A percentile compares a stretch with the other conserved stretches of the same genome.
Evolutionary conservation across 768 basidiomycete species (phyloP).

Genomic region (Xerocomus spinulosus): DNA sequence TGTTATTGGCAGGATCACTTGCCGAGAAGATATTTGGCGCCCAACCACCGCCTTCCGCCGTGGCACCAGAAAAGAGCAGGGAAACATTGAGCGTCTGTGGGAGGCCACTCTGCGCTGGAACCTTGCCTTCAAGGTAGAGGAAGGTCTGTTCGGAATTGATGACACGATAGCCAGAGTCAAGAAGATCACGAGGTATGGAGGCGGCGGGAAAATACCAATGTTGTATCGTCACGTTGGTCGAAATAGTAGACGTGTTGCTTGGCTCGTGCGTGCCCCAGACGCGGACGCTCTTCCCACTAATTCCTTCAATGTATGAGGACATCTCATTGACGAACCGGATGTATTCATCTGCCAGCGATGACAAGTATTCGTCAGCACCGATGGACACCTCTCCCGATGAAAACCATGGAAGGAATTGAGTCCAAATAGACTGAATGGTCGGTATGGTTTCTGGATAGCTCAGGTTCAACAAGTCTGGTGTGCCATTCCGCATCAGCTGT

Average conservation of each 20-base stretch:
- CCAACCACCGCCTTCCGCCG: slow-evolving; percentile 30
- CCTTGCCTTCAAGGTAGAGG: slow-evolving; percentile 37
- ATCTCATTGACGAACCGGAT: slow-evolving; percentile 41
- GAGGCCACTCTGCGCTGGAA: slow-evolving; percentile 30
- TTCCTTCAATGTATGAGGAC: slow-evolving; percentile 32
- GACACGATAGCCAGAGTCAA: slow-evolving; percentile 32
- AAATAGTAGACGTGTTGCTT: slow-evolving; percentile 32
- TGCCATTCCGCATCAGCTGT: slow-evolving; percentile 33
- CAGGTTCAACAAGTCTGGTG: slow-evolving; percentile 37
- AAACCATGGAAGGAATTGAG: slow-evolving; percentile 38
- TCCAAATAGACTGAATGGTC: slow-evolving; percentile 40
- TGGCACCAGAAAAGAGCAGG: slow-evolving; percentile 27
- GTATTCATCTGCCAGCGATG: slow-evolving; percentile 38
- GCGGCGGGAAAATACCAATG: slow-evolving; percentile 38
- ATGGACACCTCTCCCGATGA: slow-evolving; percentile 40
- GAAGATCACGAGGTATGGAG: slow-evolving; percentile 32
- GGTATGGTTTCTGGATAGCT: slow-evolving; percentile 40
- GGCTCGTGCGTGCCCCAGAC: slow-evolving; percentile 42
- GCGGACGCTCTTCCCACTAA: slow-evolving; percentile 37
- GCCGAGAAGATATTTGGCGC: slow-evolving; percentile 34
- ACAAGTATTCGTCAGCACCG: slow-evolving; percentile 41
- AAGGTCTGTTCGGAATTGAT: slow-evolving; percentile 36
- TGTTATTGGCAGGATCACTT: slow-evolving; percentile 31
- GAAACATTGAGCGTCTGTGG: slow-evolving; percentile 31
- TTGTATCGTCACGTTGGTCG: slow-evolving; percentile 40